Conservation (phyloP, 202 grass and related monocot genomes). For the Elaeis oleifera region DNA sequence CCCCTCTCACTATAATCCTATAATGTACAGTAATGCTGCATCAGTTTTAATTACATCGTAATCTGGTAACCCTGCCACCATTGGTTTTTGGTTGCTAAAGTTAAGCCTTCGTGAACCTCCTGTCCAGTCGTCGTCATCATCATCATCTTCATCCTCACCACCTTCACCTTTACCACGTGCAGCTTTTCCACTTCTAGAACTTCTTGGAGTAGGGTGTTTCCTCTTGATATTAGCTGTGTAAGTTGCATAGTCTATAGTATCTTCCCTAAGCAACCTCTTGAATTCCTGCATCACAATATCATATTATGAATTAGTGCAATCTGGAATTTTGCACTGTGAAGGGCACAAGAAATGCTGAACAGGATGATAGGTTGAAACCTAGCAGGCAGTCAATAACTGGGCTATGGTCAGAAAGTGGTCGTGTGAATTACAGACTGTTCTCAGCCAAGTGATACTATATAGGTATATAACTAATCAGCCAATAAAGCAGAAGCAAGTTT, state of each 20-base stretch:
- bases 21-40: constrained; percentile 41
- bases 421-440: no score
- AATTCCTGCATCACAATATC: constrained; percentile 57
- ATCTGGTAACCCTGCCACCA: constrained; percentile 58
- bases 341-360: no score
- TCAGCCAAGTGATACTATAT: no score
- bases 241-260: constrained; percentile 62
- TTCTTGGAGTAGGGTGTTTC: constrained; percentile 74
- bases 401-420: no score
- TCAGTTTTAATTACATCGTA: constrained; percentile 51
- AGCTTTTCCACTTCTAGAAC: constrained; percentile 49
- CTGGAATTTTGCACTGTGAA: background rate
- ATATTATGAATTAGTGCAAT: background rate
- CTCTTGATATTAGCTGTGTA: constrained; percentile 54
- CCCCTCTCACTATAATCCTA: constrained; percentile 21
- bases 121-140: constrained; percentile 36
- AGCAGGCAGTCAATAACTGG: no score
- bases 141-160: constrained; percentile 8
- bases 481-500: no score
- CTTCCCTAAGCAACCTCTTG: constrained; percentile 68
- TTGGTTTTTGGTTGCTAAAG: constrained; percentile 50
- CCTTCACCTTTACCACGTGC: constrained; percentile 4
- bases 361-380: no score
- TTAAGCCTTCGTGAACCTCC: constrained; percentile 51
- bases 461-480: no score